A percentile compares a stretch with the other conserved stretches of the same genome.
Conservation (phyloP, 306 rosid genomes). For the Cucurbita pepo region DNA sequence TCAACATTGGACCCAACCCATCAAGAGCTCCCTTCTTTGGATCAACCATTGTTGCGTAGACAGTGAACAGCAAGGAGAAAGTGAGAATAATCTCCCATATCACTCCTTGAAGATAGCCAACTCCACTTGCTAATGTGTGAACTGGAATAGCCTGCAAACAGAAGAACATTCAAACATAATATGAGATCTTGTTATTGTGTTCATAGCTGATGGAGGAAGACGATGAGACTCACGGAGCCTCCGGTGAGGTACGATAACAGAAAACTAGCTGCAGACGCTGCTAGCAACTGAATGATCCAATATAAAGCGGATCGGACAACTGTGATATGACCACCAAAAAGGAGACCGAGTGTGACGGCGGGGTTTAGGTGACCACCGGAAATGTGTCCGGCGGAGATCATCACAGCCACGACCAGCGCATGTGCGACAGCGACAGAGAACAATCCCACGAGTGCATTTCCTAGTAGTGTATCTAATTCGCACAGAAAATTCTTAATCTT, state of each 20-base stretch:
- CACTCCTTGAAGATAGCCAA: constrained; percentile 57
- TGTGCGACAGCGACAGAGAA: constrained; percentile 61
- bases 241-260: constrained; percentile 53
- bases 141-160: constrained; percentile 45
- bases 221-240: constrained; percentile 35
- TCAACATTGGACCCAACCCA: constrained; percentile 58
- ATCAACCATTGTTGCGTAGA: constrained; percentile 73
- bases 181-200: neutral
- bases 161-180: neutral
- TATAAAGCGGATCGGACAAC: constrained; percentile 54
- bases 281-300: constrained; percentile 67
- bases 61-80: constrained; percentile 58
- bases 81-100: constrained; percentile 75
- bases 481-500: neutral
- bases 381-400: constrained; percentile 77
- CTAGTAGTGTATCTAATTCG: constrained; percentile 39
- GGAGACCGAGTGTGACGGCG: constrained; percentile 66
- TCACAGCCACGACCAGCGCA: constrained; percentile 70
- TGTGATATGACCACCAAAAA: constrained; percentile 65
- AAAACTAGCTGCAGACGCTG: constrained; percentile 42
- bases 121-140: constrained; percentile 60
- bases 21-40: constrained; percentile 56
- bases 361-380: constrained; percentile 95
- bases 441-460: constrained; percentile 37
- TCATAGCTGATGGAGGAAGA: neutral